phyloP scores from a whole-genome alignment of 352 stramenopile species.

The Phytopythium cucurbitacearum region DNA sequence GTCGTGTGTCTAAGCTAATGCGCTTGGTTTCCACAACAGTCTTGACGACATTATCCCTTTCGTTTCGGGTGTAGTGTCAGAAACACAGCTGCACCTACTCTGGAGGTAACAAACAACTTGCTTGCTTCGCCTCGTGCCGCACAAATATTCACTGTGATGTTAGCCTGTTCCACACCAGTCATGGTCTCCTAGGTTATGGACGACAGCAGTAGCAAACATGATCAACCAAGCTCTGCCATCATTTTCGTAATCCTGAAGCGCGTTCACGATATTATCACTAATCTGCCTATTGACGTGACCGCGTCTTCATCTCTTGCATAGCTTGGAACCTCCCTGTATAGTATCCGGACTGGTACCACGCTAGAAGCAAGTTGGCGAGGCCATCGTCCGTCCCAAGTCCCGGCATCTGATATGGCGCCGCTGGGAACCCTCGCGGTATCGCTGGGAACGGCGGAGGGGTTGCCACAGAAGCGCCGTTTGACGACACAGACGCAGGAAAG shows the following conservation, averaged over 20 bases:
- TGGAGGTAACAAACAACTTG: constrained; percentile 20
- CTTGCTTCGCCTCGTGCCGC: neutral
- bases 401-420: constrained; percentile 6
- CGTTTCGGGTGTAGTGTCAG: constrained; percentile 27
- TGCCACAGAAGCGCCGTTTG: too few relatives aligned
- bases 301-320: constrained; percentile 67
- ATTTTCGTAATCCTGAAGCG: neutral
- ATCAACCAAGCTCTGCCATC: neutral
- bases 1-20: constrained; percentile 5
- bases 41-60: constrained; percentile 30
- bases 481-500: too few relatives aligned
- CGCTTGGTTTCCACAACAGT: constrained; percentile 10
- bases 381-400: constrained; percentile 36
- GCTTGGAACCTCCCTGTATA: constrained; percentile 76
- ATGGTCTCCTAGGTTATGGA: neutral
- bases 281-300: constrained; percentile 13
- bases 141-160: neutral
- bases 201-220: neutral
- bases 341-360: constrained; percentile 87
- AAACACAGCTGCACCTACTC: constrained; percentile 39
- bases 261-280: too few relatives aligned
- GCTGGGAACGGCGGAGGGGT: constrained; percentile 13
- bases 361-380: constrained; percentile 64
- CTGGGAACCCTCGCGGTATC: constrained; percentile 16
- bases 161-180: constrained; percentile 4